Evolutionary conservation across 805 yeast species (phyloP).

Genomic region (Spencermartinsiella europaea): DNA sequence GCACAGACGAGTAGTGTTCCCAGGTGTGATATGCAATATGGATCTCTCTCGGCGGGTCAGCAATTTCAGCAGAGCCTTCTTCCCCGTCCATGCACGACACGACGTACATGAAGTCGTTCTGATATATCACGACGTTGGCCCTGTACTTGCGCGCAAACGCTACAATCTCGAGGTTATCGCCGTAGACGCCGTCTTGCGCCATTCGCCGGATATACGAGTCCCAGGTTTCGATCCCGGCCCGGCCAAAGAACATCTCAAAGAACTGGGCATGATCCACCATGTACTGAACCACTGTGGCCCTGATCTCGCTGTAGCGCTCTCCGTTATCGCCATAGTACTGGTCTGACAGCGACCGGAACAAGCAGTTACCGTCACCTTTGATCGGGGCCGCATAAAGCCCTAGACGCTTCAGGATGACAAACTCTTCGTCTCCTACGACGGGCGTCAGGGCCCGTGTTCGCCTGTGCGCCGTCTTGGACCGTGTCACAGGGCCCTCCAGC

Average conservation of each 20-base stretch:
- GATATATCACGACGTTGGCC: constrained; percentile 35
- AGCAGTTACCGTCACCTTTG: constrained; percentile 40
- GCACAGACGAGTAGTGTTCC: constrained; percentile 41
- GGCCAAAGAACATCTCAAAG: constrained; percentile 32
- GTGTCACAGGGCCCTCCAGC: constrained; percentile 6
- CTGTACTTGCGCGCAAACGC: constrained; percentile 34
- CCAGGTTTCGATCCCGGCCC: constrained; percentile 30
- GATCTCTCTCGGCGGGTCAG: constrained; percentile 10
- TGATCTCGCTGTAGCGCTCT: constrained; percentile 25
- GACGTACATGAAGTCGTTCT: constrained; percentile 33
- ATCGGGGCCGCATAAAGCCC: constrained; percentile 35
- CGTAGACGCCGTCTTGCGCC: constrained; percentile 37
- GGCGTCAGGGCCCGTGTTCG: background rate
- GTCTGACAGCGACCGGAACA: constrained; percentile 39
- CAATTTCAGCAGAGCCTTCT: constrained; percentile 1
- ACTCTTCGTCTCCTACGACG: constrained; percentile 28
- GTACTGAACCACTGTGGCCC: constrained; percentile 31
- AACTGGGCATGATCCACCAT: constrained; percentile 28
- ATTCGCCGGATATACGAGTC: constrained; percentile 31
- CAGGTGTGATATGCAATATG: constrained; percentile 40
- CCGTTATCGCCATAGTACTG: constrained; percentile 36
- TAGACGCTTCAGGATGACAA: constrained; percentile 31
- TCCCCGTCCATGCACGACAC: constrained; percentile 23
- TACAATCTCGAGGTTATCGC: constrained; percentile 39
- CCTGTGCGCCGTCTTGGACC: constrained; percentile 4